Evolutionary conservation across 2,329 filamentous ascomycete species (phyloP).

Genomic region (Colletotrichum euphorbiae): DNA sequence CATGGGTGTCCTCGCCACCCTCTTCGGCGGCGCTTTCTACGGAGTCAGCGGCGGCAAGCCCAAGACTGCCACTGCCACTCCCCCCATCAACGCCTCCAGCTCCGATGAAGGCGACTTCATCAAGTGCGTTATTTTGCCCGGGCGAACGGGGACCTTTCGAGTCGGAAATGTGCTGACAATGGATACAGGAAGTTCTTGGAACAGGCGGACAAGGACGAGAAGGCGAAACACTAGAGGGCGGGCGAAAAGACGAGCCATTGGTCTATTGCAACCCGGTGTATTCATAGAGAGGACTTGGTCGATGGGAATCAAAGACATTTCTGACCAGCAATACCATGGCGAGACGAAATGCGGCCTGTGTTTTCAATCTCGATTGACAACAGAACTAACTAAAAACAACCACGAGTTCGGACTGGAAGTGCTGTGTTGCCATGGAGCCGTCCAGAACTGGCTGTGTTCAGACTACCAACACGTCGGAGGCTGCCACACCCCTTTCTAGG

Average conservation of each 20-base stretch:
- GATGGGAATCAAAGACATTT: slow-evolving; percentile 38
- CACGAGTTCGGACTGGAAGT: not conserved
- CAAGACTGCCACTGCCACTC: slow-evolving; percentile 55
- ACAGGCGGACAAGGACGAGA: slow-evolving; percentile 54
- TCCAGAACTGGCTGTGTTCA: not conserved
- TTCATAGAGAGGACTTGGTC: slow-evolving; percentile 37
- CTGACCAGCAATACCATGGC: slow-evolving; percentile 21
- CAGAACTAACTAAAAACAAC: not conserved
- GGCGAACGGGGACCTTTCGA: not conserved
- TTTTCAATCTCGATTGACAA: not conserved
- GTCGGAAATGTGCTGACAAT: slow-evolving; percentile 34
- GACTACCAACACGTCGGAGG: not conserved
- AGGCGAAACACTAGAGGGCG: slow-evolving; percentile 56
- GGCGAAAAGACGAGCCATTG: slow-evolving; percentile 30
- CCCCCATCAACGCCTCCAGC: slow-evolving; percentile 72
- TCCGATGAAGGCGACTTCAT: slow-evolving; percentile 74
- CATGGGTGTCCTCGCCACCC: slow-evolving; percentile 64
- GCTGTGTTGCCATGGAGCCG: not conserved
- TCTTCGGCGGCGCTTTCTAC: slow-evolving; percentile 51
- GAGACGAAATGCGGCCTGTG: not conserved
- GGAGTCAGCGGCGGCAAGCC: slow-evolving; percentile 62
- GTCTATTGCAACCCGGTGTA: slow-evolving; percentile 37
- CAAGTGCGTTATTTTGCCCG: slow-evolving; percentile 59
- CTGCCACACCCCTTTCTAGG: not conserved
- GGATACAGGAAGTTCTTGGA: slow-evolving; percentile 60